Percentiles rank a stretch among this genome's conserved stretches.
Evolutionary conservation across 2,329 filamentous ascomycete species (phyloP).

Genomic region (Colletotrichum orchidophilum): DNA sequence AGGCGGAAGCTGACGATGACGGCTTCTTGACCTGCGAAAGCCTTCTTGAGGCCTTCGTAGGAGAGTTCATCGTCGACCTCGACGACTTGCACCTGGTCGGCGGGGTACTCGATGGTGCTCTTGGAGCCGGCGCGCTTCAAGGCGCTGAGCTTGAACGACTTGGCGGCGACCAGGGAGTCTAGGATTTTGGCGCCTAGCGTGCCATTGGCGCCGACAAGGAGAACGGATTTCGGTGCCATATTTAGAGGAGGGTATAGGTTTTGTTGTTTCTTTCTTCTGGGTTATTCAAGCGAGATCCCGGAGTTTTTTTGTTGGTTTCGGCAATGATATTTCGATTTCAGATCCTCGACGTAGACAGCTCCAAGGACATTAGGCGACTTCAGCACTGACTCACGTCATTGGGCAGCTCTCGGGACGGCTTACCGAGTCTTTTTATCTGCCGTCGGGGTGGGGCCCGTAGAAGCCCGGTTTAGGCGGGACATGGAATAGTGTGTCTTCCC

Average conservation of each 20-base stretch:
- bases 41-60: constrained; percentile 40
- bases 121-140: constrained; percentile 45
- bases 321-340: background rate
- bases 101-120: constrained; percentile 36
- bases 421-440: background rate
- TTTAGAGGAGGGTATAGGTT: no score
- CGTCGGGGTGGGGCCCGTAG: background rate
- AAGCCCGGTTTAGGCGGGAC: background rate
- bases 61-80: constrained; percentile 44
- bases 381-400: background rate
- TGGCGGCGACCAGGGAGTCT: constrained; percentile 41
- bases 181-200: constrained; percentile 47
- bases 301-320: background rate
- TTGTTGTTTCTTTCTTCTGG: background rate
- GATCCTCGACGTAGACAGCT: background rate
- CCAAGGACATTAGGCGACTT: background rate
- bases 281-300: background rate
- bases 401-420: background rate
- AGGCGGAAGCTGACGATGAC: constrained; percentile 48
- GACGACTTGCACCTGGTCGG: constrained; percentile 34
- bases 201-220: constrained; percentile 50
- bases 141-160: constrained; percentile 44
- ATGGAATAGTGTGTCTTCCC: background rate
- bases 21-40: constrained; percentile 47
- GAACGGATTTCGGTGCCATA: constrained; percentile 47